Evolutionary conservation across 495 filamentous ascomycete species (phyloP).

Genomic region (Penicillium lividum): DNA sequence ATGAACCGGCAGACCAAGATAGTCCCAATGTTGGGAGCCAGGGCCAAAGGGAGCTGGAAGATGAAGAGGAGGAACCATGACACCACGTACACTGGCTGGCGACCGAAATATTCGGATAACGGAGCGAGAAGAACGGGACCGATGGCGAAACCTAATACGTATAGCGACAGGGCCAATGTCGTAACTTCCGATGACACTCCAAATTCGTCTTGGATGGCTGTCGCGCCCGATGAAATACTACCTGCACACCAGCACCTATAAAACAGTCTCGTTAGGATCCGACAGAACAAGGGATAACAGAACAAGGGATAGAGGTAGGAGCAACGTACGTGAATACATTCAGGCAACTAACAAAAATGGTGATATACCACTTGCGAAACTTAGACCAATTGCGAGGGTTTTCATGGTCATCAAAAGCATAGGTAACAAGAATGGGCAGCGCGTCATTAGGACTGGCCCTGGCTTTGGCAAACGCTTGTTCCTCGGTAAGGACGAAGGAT

Average conservation of each 20-base stretch:
- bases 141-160: slow-evolving; percentile 53
- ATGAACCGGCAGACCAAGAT: slow-evolving; percentile 60
- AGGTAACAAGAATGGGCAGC: slow-evolving; percentile 35
- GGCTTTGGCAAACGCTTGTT: slow-evolving; percentile 32
- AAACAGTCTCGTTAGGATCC: background rate
- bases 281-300: background rate
- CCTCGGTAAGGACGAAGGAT: slow-evolving; percentile 26
- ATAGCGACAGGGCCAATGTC: slow-evolving; percentile 53
- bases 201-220: slow-evolving; percentile 40
- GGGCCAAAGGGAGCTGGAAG: slow-evolving; percentile 61
- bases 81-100: slow-evolving; percentile 55
- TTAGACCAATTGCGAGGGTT: slow-evolving; percentile 51
- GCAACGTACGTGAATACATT: slow-evolving; percentile 44
- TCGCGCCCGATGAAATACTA: slow-evolving; percentile 42
- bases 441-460: slow-evolving; percentile 29
- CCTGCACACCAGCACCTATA: slow-evolving; percentile 43
- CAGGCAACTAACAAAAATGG: slow-evolving; percentile 37
- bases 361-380: slow-evolving; percentile 51
- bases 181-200: slow-evolving; percentile 43
- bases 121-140: slow-evolving; percentile 62
- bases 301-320: background rate
- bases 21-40: slow-evolving; percentile 54
- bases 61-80: slow-evolving; percentile 60
- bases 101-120: slow-evolving; percentile 64
- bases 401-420: slow-evolving; percentile 36